phyloP scores from a whole-genome alignment of 306 rosid species.

The Castanospermum australe region DNA sequence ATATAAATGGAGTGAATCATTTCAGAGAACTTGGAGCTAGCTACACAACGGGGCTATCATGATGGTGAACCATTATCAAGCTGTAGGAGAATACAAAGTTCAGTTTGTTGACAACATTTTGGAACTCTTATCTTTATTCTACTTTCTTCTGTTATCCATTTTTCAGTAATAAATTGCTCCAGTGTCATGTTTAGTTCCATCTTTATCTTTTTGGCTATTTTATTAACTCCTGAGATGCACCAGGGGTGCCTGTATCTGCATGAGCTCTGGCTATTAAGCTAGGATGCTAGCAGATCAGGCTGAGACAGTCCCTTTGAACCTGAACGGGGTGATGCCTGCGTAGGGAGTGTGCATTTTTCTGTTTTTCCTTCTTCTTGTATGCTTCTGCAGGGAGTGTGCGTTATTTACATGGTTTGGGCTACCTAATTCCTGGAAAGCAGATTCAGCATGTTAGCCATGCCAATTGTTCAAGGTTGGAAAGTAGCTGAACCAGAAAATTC shows the following conservation, averaged over 20 bases:
- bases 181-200: neutral
- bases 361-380: constrained; percentile 34
- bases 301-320: constrained; percentile 99
- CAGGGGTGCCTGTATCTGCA: constrained; percentile 97
- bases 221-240: constrained; percentile 82
- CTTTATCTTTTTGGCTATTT: constrained; percentile 8
- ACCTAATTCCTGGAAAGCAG: constrained; percentile 38
- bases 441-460: constrained; percentile 34
- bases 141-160: constrained; percentile 29
- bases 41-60: constrained; percentile 31
- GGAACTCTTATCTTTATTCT: constrained; percentile 32
- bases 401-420: constrained; percentile 33
- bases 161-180: constrained; percentile 44
- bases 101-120: constrained; percentile 45
- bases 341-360: constrained; percentile 96
- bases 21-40: constrained; percentile 39
- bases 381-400: constrained; percentile 64
- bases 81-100: constrained; percentile 43
- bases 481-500: constrained; percentile 24
- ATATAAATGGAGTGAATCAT: constrained; percentile 32
- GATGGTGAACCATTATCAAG: constrained; percentile 36
- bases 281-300: constrained; percentile 72
- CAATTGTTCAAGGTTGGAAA: constrained; percentile 23
- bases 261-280: constrained; percentile 45
- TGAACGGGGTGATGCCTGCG: constrained; percentile 99